Conservation (phyloP, 441 rosid genomes). For the Euphorbia celastroides region DNA sequence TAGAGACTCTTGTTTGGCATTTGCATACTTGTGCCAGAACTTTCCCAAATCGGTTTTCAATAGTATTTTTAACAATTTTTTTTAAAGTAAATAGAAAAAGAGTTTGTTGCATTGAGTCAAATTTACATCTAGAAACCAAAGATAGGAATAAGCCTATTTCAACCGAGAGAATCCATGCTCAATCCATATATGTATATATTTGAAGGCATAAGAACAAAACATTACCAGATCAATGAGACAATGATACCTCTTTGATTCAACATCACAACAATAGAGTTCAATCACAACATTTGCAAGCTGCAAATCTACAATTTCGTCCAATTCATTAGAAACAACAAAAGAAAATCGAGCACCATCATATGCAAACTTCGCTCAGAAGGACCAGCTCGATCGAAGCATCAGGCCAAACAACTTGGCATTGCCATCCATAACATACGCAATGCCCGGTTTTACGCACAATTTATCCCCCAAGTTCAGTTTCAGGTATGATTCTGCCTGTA, state of each 20-base stretch:
- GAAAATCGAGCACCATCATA: neutral
- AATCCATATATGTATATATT: too few species aligned
- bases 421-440: conserved; percentile 49
- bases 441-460: conserved; percentile 66
- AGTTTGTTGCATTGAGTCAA: too few species aligned
- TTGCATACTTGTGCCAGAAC: too few species aligned
- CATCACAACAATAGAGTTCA: neutral
- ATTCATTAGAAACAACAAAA: neutral
- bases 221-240: neutral
- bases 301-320: neutral
- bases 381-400: conserved; percentile 78
- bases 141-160: too few species aligned
- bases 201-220: too few species aligned
- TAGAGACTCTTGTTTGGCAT: too few species aligned
- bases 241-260: neutral
- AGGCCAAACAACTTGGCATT: conserved; percentile 46
- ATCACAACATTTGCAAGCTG: neutral
- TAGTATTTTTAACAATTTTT: too few species aligned
- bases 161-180: too few species aligned
- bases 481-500: conserved; percentile 63
- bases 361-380: conserved; percentile 33
- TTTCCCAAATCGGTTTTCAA: too few species aligned
- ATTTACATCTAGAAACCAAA: too few species aligned
- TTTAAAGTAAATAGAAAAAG: too few species aligned
- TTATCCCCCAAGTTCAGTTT: conserved; percentile 42